Evolutionary conservation across 805 yeast genomes (phyloP).

Genomic region (Kazachstania taianensis): DNA sequence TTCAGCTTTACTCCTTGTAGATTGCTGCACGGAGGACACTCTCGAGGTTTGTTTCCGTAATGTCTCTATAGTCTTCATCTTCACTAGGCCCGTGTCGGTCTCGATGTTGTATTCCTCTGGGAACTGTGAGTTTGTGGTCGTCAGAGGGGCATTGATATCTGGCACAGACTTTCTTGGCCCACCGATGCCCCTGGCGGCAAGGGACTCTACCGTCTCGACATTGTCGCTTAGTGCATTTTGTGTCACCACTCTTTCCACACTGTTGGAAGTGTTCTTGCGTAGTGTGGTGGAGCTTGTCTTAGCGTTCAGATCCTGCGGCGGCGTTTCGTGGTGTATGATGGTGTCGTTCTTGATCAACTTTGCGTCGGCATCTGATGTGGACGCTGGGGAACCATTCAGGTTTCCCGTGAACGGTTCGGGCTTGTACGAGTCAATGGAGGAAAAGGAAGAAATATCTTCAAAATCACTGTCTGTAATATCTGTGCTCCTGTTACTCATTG

Average conservation of each 20-base stretch:
- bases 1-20: constrained; percentile 1
- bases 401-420: constrained; percentile 20
- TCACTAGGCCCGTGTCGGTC: constrained; percentile 58
- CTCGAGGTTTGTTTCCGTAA: constrained; percentile 36
- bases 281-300: constrained; percentile 4
- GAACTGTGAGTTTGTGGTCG: constrained; percentile 29
- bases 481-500: constrained; percentile 3
- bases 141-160: constrained; percentile 17
- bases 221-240: constrained; percentile 17
- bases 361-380: not conserved
- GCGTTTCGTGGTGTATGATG: not conserved
- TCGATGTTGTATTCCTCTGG: constrained; percentile 63
- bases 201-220: constrained; percentile 19
- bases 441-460: constrained; percentile 23
- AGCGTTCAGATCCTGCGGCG: not conserved
- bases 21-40: constrained; percentile 6
- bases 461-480: constrained; percentile 13
- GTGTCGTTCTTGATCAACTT: constrained; percentile 5
- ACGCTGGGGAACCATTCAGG: not conserved
- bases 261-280: constrained; percentile 1
- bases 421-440: constrained; percentile 20
- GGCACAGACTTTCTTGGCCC: constrained; percentile 9
- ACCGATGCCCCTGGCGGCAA: constrained; percentile 12
- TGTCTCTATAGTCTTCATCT: constrained; percentile 42
- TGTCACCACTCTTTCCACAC: constrained; percentile 16